These are phyloP conservation scores for Leptographium lundbergii DNA, from an alignment of 2,329 filamentous ascomycete genomes.

Conservation along the genomic window DNA sequence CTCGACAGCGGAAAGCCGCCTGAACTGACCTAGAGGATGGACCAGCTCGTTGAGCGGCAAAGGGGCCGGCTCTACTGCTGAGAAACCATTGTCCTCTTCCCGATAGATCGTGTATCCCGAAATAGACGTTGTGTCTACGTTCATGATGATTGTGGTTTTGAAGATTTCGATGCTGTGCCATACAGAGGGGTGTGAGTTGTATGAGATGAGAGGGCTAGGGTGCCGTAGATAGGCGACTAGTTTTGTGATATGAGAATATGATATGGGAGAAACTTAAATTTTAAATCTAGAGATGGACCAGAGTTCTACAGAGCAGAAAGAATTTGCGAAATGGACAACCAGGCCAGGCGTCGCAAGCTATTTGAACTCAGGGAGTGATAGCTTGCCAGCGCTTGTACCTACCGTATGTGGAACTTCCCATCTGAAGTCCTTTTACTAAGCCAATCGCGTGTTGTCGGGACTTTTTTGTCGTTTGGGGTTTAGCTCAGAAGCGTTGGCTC, in stretches of 20 bases:
- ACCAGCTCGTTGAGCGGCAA: constrained; percentile 12
- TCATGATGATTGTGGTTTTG: constrained; percentile 19
- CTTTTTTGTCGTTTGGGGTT: constrained; percentile 9
- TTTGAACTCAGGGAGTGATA: background rate
- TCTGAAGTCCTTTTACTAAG: too few species aligned
- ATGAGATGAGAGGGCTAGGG: background rate
- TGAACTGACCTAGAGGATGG: constrained; percentile 3
- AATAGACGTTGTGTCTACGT: constrained; percentile 29
- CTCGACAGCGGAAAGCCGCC: background rate
- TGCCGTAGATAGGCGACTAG: background rate
- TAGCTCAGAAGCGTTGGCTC: background rate
- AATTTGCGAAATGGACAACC: background rate
- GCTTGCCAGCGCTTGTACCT: constrained; percentile 4
- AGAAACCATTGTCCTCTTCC: constrained; percentile 26
- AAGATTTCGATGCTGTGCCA: constrained; percentile 10
- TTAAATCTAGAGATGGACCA: background rate
- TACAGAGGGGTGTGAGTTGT: constrained; percentile 6
- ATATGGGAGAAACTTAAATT: background rate
- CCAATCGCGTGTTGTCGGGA: background rate
- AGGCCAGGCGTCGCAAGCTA: background rate
- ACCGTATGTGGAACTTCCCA: constrained; percentile 3
- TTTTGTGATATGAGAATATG: background rate
- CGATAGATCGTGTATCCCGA: constrained; percentile 33
- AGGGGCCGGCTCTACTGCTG: constrained; percentile 17
- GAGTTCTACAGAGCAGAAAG: background rate